A percentile compares a stretch with the other conserved stretches of the same genome.
phyloP scores from a whole-genome alignment of 495 filamentous ascomycete genomes.

The Pseudomonodictys pantanalensis region DNA sequence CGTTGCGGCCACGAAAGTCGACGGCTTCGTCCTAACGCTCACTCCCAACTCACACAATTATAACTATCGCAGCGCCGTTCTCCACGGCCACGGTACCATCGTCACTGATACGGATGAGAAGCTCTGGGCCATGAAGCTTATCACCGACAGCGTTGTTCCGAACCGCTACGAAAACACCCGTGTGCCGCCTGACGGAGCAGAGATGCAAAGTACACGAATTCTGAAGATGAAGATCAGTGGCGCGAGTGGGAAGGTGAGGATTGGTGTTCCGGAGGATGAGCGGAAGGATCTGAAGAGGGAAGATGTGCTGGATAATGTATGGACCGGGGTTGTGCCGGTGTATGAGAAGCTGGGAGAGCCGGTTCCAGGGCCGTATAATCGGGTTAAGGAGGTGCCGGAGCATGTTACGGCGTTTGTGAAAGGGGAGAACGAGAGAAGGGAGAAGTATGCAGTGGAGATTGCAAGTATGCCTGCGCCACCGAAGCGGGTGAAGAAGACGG shows the following conservation, averaged over 20 bases:
- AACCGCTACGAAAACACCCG: constrained; percentile 67
- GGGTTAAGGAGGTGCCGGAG: constrained; percentile 57
- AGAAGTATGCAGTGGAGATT: constrained; percentile 53
- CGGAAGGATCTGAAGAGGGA: constrained; percentile 61
- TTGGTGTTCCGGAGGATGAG: constrained; percentile 67
- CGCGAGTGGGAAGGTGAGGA: constrained; percentile 76
- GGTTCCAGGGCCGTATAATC: constrained; percentile 60
- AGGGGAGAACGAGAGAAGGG: constrained; percentile 53
- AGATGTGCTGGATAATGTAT: constrained; percentile 60
- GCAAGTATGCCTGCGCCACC: constrained; percentile 34
- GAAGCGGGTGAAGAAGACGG: constrained; percentile 34
- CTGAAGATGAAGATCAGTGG: constrained; percentile 63
- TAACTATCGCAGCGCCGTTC: constrained; percentile 79
- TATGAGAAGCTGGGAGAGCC: constrained; percentile 65
- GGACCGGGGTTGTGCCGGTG: constrained; percentile 82
- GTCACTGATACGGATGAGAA: constrained; percentile 71
- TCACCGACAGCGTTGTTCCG: constrained; percentile 71
- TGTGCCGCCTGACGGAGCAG: constrained; percentile 28
- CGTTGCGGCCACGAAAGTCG: constrained; percentile 64
- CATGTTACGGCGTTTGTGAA: constrained; percentile 59
- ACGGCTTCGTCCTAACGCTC: constrained; percentile 66
- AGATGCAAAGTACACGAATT: constrained; percentile 58
- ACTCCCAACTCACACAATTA: constrained; percentile 74
- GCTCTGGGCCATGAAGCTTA: constrained; percentile 74
- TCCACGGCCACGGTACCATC: constrained; percentile 71